A percentile compares a stretch with the other conserved stretches of the same genome.
Conservation (phyloP, 2,329 filamentous ascomycete genomes). For the Penicillium sp. region DNA sequence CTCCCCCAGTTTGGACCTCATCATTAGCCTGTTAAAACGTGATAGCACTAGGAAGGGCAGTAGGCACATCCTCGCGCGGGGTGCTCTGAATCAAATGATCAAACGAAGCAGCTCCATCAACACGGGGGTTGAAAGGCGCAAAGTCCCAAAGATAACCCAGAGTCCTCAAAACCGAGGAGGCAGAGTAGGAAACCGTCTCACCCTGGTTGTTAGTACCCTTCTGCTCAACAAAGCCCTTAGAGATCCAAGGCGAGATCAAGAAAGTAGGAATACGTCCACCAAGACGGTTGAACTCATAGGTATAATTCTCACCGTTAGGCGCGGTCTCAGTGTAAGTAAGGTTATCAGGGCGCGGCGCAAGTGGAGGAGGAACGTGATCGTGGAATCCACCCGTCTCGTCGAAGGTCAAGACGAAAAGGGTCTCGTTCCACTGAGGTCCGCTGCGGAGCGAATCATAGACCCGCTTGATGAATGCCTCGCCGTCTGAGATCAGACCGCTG, state of each 20-base stretch:
- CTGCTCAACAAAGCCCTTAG: slow-evolving; percentile 29
- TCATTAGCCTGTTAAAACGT: background rate
- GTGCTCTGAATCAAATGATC: slow-evolving; percentile 25
- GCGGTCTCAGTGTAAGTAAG: slow-evolving; percentile 32
- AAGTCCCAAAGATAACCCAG: slow-evolving; percentile 34
- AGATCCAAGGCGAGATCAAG: slow-evolving; percentile 31
- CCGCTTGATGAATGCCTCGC: slow-evolving; percentile 35
- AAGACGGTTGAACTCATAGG: slow-evolving; percentile 29
- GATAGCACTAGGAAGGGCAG: background rate
- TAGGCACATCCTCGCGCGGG: background rate
- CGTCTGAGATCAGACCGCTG: slow-evolving; percentile 34
- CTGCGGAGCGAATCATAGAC: slow-evolving; percentile 37
- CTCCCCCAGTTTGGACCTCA: background rate
- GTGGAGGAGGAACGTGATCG: slow-evolving; percentile 35
- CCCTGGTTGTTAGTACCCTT: slow-evolving; percentile 21
- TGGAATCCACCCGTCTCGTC: slow-evolving; percentile 40
- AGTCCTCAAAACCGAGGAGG: slow-evolving; percentile 26
- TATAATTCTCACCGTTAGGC: slow-evolving; percentile 27
- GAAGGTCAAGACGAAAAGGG: slow-evolving; percentile 37
- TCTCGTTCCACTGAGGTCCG: slow-evolving; percentile 34
- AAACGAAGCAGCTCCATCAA: slow-evolving; percentile 27
- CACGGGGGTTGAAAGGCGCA: slow-evolving; percentile 28
- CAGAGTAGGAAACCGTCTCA: slow-evolving; percentile 24
- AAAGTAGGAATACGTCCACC: slow-evolving; percentile 31
- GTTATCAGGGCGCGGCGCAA: slow-evolving; percentile 32